A percentile compares a stretch with the other conserved stretches of the same genome.
These are phyloP conservation scores for Polyrhizophydium stewartii DNA, from an alignment of 371 early-diverging fungal species.

Conservation along the genomic window DNA sequence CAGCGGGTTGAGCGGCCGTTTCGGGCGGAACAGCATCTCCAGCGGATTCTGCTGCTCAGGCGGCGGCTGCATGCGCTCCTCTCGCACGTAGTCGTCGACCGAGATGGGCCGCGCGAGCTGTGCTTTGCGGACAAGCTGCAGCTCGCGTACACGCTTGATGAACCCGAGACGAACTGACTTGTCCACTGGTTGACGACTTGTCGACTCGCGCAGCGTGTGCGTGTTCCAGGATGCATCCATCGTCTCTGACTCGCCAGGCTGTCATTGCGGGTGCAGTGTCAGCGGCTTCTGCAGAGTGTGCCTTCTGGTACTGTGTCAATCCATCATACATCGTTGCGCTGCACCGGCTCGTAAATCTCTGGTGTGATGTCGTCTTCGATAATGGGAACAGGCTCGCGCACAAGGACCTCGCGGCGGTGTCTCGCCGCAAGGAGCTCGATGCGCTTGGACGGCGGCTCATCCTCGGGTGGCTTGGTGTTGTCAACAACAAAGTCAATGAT, in stretches of 20 bases:
- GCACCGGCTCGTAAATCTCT: conserved; percentile 12
- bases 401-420: conserved; percentile 19
- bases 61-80: conserved; percentile 27
- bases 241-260: no score
- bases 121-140: conserved; percentile 35
- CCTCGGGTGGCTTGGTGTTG: no score
- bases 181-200: not conserved
- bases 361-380: conserved; percentile 29
- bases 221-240: no score
- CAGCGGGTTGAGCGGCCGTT: conserved; percentile 40
- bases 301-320: no score
- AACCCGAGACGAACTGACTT: conserved; percentile 16
- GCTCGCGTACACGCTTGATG: conserved; percentile 40
- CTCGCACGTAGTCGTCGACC: conserved; percentile 39
- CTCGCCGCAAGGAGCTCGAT: conserved; percentile 21
- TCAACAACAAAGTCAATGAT: no score
- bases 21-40: conserved; percentile 22
- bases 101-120: conserved; percentile 26
- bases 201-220: no score
- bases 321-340: no score
- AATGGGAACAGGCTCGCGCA: conserved; percentile 34
- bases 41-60: conserved; percentile 18
- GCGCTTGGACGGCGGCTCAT: conserved; percentile 23
- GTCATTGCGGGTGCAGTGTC: no score
- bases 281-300: no score